Base-by-base conservation (phyloP, 805 yeast species). In the Saccharomyces jurei region DNA sequence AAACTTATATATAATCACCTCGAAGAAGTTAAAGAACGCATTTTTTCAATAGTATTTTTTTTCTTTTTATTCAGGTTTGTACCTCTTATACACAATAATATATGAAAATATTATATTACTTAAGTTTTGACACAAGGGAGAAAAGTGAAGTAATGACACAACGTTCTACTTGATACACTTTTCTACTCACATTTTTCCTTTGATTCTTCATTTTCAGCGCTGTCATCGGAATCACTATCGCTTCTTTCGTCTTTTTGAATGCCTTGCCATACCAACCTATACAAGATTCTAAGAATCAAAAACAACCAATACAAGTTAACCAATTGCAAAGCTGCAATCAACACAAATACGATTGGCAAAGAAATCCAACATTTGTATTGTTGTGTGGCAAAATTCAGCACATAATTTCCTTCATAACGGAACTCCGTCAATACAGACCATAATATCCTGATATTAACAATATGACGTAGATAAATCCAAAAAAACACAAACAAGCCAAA, bases 301-400 rank as follows among this genome's bases (percentile, higher is more conserved):
- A 80, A 82, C 55, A 91, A 77, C 99, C 99, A 94, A 74, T 87
- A 94, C 22, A 81, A 62, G 67, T 94, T 94, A 54, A 94, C 89
- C 54, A 89, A 63, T 70, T 94, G 98, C 59, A 94, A 77, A 0
- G 94, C 91, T 52, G 79, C 75, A 56, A 94, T 79, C 65, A 94
- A 79, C 25, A 73, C 70, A 65, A 94, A 91, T 2, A 92, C 91
- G 68, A 94, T 90, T 53, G 89, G 87, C 73, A 89, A 96, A 26
- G 98, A 86, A 60, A 94, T 88, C 86, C 89, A 89, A 73, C 98
- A 94, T 73, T 94, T 94, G 76, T 92, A 94, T 71, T 94, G 97
- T 71, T 91, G 92, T 30, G 94, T 84, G 11, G 80, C 87, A 83
- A 89, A 94, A 75, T 89, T 82, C 62, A 94, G 76, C 54, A 78